Percentiles rank a stretch among this genome's conserved stretches.
Conservation (phyloP, 169 alveolate genomes). For the Plasmodium malariae region DNA sequence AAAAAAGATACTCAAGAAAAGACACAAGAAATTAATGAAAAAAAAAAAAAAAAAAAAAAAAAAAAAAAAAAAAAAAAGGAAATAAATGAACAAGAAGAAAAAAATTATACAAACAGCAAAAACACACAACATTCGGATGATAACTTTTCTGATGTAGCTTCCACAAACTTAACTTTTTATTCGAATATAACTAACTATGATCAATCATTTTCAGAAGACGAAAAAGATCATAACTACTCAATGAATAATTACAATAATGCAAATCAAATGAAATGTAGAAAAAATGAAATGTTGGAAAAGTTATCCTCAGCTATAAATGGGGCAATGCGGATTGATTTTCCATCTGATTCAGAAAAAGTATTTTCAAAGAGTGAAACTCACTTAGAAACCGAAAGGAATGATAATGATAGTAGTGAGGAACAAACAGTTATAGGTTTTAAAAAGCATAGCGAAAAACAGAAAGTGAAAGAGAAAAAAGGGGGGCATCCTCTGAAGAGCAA, state of each 20-base stretch:
- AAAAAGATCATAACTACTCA: neutral
- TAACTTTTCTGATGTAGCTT: conserved; percentile 15
- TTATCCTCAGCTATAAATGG: conserved; percentile 28
- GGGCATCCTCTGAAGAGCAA: too few species aligned
- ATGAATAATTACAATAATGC: neutral
- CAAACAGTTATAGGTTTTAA: neutral
- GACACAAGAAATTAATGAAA: neutral
- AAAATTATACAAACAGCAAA: conserved; percentile 5
- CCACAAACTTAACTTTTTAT: conserved; percentile 55
- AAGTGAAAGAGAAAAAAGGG: neutral
- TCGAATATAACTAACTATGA: conserved; percentile 29
- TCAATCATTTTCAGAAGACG: conserved; percentile 23
- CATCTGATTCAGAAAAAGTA: conserved; percentile 3
- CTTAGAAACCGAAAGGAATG: neutral
- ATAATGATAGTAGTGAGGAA: neutral
- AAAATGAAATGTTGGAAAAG: conserved; percentile 22
- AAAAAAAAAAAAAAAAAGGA: conserved; percentile 9
- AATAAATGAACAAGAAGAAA: conserved; percentile 4
- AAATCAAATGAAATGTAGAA: conserved; percentile 13
- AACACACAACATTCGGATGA: conserved; percentile 32
- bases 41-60: conserved; percentile 12
- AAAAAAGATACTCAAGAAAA: neutral
- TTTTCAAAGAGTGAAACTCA: conserved; percentile 9
- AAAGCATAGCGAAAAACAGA: neutral
- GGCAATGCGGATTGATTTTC: conserved; percentile 5